Conservation (phyloP, 768 basidiomycete species). For the Leccinum rimulosum region DNA sequence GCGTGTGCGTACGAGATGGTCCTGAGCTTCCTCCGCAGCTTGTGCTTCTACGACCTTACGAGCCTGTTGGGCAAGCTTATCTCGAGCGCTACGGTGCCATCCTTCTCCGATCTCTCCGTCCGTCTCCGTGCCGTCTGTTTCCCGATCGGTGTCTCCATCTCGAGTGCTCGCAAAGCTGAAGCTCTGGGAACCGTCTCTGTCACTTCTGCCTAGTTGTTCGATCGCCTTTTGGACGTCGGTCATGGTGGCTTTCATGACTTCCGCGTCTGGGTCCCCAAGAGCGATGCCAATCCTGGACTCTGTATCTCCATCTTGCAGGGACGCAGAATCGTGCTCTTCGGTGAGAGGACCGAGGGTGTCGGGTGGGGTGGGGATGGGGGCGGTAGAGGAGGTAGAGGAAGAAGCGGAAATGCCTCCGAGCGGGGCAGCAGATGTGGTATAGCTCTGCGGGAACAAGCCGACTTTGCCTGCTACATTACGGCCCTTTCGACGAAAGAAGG, state of each 20-base stretch:
- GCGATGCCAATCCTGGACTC: slow-evolving; percentile 29
- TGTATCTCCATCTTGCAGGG: slow-evolving; percentile 25
- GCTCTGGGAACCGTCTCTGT: slow-evolving; percentile 59
- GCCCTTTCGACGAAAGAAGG: slow-evolving; percentile 50
- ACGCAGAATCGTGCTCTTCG: slow-evolving; percentile 47
- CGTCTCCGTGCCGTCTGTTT: slow-evolving; percentile 47
- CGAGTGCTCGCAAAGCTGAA: slow-evolving; percentile 76
- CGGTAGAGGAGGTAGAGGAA: slow-evolving; percentile 26
- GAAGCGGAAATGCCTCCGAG: slow-evolving; percentile 26
- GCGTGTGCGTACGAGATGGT: slow-evolving; percentile 39
- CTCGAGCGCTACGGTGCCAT: slow-evolving; percentile 64
- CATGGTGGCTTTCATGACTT: slow-evolving; percentile 83
- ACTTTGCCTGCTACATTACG: slow-evolving; percentile 75
- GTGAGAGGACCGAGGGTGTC: slow-evolving; percentile 41
- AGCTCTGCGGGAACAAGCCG: slow-evolving; percentile 91
- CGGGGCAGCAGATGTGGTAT: slow-evolving; percentile 66
- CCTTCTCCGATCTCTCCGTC: slow-evolving; percentile 55
- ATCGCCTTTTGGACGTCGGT: slow-evolving; percentile 90
- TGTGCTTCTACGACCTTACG: slow-evolving; percentile 52
- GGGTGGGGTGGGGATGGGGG: slow-evolving; percentile 18
- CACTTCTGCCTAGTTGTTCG: slow-evolving; percentile 70
- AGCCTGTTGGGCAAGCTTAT: slow-evolving; percentile 69
- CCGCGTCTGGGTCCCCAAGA: slow-evolving; percentile 30
- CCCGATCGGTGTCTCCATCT: slow-evolving; percentile 48
- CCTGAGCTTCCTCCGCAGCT: slow-evolving; percentile 42